These are phyloP conservation scores for Cryptococcus depauperatus DNA, from an alignment of 1,284 basidiomycete species.

Conservation along the genomic window DNA sequence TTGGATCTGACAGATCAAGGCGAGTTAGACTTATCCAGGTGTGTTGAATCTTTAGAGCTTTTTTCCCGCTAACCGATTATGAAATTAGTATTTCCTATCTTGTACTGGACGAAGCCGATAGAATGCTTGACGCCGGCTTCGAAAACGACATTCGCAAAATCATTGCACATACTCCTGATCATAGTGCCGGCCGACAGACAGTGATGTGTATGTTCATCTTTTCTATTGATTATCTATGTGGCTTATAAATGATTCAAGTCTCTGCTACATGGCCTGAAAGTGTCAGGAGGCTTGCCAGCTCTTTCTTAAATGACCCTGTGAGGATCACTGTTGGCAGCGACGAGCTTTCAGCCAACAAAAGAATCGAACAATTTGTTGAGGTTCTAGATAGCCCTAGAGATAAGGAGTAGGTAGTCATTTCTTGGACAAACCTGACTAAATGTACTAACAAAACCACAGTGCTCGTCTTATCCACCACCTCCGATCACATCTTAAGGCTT, in stretches of 20 bases:
- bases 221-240: neutral
- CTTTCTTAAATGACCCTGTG: slow-evolving; percentile 79
- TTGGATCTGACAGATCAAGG: slow-evolving; percentile 83
- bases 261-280: slow-evolving; percentile 98
- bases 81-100: slow-evolving; percentile 70
- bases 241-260: slow-evolving; percentile 51
- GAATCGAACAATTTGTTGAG: slow-evolving; percentile 68
- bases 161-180: slow-evolving; percentile 66
- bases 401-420: slow-evolving; percentile 70
- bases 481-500: slow-evolving; percentile 54
- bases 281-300: slow-evolving; percentile 84
- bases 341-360: slow-evolving; percentile 87
- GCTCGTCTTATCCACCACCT: slow-evolving; percentile 61
- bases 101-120: slow-evolving; percentile 94
- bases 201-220: slow-evolving; percentile 71
- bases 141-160: slow-evolving; percentile 96
- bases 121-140: slow-evolving; percentile 98
- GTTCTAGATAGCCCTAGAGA: slow-evolving; percentile 79
- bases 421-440: no score
- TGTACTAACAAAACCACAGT: no score
- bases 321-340: slow-evolving; percentile 93
- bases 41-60: slow-evolving; percentile 31
- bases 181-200: slow-evolving; percentile 62
- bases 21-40: slow-evolving; percentile 69
- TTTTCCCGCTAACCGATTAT: neutral